Conservation (phyloP, 1,139 yeast genomes). For the Saccharomyces hybrid region DNA sequence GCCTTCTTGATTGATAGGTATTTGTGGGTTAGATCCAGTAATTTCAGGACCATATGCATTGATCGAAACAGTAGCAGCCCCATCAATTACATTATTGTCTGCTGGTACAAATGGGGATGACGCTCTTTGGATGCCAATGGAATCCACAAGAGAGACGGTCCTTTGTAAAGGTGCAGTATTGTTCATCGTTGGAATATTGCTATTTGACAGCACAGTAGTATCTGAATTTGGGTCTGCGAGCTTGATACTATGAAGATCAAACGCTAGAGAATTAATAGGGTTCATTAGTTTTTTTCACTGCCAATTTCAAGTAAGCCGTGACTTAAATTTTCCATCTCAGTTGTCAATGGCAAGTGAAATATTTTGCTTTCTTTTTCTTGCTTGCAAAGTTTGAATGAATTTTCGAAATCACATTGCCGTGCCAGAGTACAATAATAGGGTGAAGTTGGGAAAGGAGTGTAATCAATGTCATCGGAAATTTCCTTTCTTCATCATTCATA, state of each 20-base stretch:
- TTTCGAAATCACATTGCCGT: not conserved
- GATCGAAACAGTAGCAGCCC: not conserved
- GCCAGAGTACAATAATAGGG: not conserved
- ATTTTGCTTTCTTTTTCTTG: not conserved
- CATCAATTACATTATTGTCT: not conserved
- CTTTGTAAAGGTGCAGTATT: constrained; percentile 1
- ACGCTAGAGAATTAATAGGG: not conserved
- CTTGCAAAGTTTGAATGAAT: not conserved
- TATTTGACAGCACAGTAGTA: not conserved
- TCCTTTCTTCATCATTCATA: not conserved
- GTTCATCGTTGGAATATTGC: not conserved
- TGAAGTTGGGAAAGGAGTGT: not conserved
- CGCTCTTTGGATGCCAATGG: constrained; percentile 4
- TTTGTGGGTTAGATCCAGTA: not conserved
- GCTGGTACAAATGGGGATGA: constrained; percentile 1
- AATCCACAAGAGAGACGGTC: constrained; percentile 2
- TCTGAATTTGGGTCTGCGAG: not conserved
- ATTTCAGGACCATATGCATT: not conserved
- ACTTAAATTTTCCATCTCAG: not conserved
- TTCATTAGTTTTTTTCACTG: not conserved
- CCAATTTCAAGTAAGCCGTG: not conserved
- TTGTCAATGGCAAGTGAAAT: not conserved
- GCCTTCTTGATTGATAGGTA: not conserved
- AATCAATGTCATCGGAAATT: not conserved
- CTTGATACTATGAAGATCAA: not conserved